Base-by-base conservation (phyloP, 768 basidiomycete species). In the Ramaria rubella region DNA sequence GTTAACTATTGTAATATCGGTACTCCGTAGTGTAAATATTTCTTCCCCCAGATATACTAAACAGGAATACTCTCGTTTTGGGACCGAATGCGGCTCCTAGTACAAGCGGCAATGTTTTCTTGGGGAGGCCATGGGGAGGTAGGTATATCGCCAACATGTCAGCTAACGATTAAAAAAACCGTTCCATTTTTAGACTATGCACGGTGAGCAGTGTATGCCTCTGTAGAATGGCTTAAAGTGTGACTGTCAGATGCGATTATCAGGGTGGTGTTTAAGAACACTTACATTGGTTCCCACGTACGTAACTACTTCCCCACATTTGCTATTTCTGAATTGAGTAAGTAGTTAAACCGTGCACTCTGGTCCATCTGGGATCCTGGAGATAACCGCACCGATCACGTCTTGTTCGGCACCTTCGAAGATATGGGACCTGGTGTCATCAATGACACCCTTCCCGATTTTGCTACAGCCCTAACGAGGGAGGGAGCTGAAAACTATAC, bases 91-190 rank as follows among this genome's bases (percentile, higher is more conserved):
- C 77, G 1, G 66, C 63, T 1, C 70, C 73, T 5, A 67, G 65
- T n/a, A 71, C 71, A 5, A 4, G 66, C 65, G 71, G 72, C 5
- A 70, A 70, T 0, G 64, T 71, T 14, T 79, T 68, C 61, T 68
- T 80, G 3, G 78, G 79, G 11, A 64, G 79, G 14, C 79, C 79
- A 27, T 80, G 78, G 79, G 67, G 66, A 63, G 67, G 75, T 76
- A 56, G 59, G 73, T 33, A 34, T 34, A 58, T 46, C 33, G 19
- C 14, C 24, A n/a, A n/a, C n/a, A n/a, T 50, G 54, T 55, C 31
- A 40, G 15, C 49, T 26, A 9, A 17, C 24, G 59, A 43, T 42
- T 46, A n/a, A 27, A 53, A 23, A 29, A 26, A 29, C 52, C 36
- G 36, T 11, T 38, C 49, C 9, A 19, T 58, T 11, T 19, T 17